A percentile compares a stretch with the other conserved stretches of the same genome.
These are phyloP conservation scores for Gautieria morchelliformis DNA, from an alignment of 768 basidiomycete genomes.

Conservation along the genomic window DNA sequence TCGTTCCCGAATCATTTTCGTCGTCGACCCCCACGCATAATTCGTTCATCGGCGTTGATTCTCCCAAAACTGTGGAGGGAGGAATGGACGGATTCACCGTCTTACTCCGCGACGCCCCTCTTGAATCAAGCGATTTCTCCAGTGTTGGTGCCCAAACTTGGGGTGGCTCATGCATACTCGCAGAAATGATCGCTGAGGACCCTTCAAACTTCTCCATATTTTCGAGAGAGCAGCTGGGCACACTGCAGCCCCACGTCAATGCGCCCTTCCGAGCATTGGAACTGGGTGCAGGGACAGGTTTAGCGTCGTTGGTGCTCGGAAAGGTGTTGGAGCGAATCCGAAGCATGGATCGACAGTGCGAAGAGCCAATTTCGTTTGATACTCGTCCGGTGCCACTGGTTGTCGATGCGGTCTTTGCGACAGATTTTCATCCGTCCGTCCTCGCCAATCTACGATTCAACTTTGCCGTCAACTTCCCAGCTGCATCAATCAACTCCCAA, in stretches of 20 bases:
- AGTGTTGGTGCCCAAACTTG: slow-evolving; percentile 84
- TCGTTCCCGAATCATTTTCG: neutral
- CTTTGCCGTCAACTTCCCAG: slow-evolving; percentile 27
- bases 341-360: neutral
- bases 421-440: slow-evolving; percentile 41
- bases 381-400: neutral
- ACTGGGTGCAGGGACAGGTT: slow-evolving; percentile 49
- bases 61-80: neutral
- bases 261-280: slow-evolving; percentile 35
- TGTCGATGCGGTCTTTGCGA: slow-evolving; percentile 26
- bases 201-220: slow-evolving; percentile 39
- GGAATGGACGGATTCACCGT: slow-evolving; percentile 23
- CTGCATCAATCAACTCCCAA: neutral
- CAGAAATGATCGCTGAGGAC: slow-evolving; percentile 56
- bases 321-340: slow-evolving; percentile 17
- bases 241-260: neutral
- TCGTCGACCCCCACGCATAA: neutral
- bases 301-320: slow-evolving; percentile 34
- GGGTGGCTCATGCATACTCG: slow-evolving; percentile 76
- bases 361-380: neutral
- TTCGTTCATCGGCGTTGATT: neutral
- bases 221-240: neutral
- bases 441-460: slow-evolving; percentile 40
- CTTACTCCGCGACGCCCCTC: slow-evolving; percentile 53
- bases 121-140: slow-evolving; percentile 58